Evolutionary conservation across 2,329 filamentous ascomycete genomes (phyloP), one percentile per base, ranked within the genome.

Genomic region (Aspergillus sp.): DNA sequence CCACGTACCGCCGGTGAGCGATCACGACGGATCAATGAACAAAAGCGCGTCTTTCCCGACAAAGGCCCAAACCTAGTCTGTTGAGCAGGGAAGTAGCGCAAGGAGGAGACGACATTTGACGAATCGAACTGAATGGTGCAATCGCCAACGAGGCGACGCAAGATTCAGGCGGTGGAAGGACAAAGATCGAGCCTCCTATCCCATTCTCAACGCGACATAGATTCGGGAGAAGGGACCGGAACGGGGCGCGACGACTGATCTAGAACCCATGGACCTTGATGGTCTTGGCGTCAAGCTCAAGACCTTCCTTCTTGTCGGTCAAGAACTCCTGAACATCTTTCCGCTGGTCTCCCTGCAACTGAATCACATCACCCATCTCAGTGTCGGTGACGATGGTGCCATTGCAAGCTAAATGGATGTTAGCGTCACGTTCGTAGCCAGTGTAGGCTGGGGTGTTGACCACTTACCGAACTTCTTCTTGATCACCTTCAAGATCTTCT

Each of bases 401-500:
- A 96, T 98, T 97, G 88, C 91, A 97, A 74, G 93, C 91, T 88
- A 54, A 15, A 5, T 10, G 10, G 7, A 44, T 13, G 53, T 67
- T 51, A 67, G 60, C 48, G 32, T 35, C 25, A 1, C 13, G n/a
- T 30, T 17, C 27, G 41, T 37, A 15, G 15, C 37, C 17, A 5
- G 39, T 33, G 38, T 12, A 30, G n/a, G 7, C 37, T 7, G 10
- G 1, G 15, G 17, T 20, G 17, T 39, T 19, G 17, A 13, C 15
- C 45, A 68, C 83, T 55, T 80, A 90, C 86, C 86, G 69, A 97
- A 97, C 73, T 95, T 93, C 84, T 97, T 97, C 85, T 97, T 97
- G 81, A 97, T 95, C 75, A 95, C 90, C 81, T 96, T 96, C 67
- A 98, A 85, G 72, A 98, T 96, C 80, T 96, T 96, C 84, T 96